A percentile compares a stretch with the other conserved stretches of the same genome.
These are phyloP conservation scores for Urostyla sp. DNA, from an alignment of 73 alveolate species.

Conservation along the genomic window DNA sequence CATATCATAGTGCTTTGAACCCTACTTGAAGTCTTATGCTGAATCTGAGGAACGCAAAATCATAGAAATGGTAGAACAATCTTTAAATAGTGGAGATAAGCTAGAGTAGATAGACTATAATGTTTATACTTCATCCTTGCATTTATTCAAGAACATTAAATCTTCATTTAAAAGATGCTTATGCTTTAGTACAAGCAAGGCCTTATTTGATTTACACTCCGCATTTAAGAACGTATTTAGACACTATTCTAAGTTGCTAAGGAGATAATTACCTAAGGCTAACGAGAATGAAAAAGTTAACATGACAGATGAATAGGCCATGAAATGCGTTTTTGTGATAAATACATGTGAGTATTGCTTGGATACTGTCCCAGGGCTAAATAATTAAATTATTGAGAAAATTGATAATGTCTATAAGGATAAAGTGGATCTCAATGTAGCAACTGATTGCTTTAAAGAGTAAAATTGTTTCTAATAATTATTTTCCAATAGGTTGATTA, in stretches of 20 bases:
- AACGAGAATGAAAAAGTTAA: slow-evolving; percentile 65
- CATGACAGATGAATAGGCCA: slow-evolving; percentile 68
- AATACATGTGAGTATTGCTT: slow-evolving; percentile 89
- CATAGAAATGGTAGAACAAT: slow-evolving; percentile 70
- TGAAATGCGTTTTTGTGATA: slow-evolving; percentile 67
- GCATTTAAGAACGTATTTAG: slow-evolving; percentile 80
- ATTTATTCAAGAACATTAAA: slow-evolving; percentile 79
- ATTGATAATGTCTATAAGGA: slow-evolving; percentile 83
- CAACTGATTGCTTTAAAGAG: slow-evolving; percentile 45
- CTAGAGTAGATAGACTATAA: slow-evolving; percentile 75
- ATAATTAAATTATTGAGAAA: slow-evolving; percentile 77
- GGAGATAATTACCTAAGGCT: slow-evolving; percentile 68
- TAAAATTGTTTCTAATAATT: not conserved
- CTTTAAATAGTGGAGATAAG: slow-evolving; percentile 59
- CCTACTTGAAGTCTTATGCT: slow-evolving; percentile 90
- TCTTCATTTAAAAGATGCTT: slow-evolving; percentile 84
- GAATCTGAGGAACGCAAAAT: slow-evolving; percentile 92
- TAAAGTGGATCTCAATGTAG: slow-evolving; percentile 61
- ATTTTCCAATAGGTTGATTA: slow-evolving; percentile 7
- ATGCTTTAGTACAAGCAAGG: slow-evolving; percentile 81
- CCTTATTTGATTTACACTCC: slow-evolving; percentile 80
- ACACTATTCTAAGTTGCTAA: slow-evolving; percentile 70
- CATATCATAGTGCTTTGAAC: slow-evolving; percentile 93
- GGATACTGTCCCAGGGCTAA: slow-evolving; percentile 78
- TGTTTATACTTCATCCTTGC: slow-evolving; percentile 78